These are phyloP conservation scores for Gnaphalium uliginosum DNA, from an alignment of 129 eudicot species.

Conservation along the genomic window DNA sequence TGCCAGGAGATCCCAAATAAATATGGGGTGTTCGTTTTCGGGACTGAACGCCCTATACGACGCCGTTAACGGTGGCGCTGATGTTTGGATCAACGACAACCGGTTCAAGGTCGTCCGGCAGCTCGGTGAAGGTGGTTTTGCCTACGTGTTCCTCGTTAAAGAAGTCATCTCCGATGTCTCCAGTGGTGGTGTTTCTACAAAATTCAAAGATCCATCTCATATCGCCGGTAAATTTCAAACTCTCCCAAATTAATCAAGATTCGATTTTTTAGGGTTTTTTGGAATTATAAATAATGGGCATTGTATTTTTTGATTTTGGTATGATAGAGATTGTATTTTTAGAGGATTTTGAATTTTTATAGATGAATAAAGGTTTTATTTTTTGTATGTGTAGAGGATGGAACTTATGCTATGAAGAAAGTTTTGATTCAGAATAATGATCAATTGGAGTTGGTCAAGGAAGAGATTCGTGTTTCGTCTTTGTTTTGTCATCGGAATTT, in stretches of 20 bases:
- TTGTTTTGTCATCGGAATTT: constrained; percentile 81
- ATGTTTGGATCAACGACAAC: constrained; percentile 94
- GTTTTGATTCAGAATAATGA: constrained; percentile 83
- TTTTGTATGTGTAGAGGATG: constrained; percentile 67
- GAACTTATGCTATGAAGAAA: constrained; percentile 98
- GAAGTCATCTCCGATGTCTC: constrained; percentile 53
- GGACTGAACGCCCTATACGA: constrained; percentile 90
- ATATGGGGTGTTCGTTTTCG: constrained; percentile 93
- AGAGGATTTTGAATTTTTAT: neutral
- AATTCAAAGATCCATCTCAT: constrained; percentile 77
- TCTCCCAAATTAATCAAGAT: neutral
- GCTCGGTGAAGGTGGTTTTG: constrained; percentile 90
- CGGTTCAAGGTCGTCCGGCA: constrained; percentile 73
- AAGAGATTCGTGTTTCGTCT: constrained; percentile 91
- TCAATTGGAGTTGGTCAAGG: constrained; percentile 88
- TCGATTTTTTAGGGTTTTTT: neutral
- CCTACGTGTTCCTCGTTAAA: constrained; percentile 83
- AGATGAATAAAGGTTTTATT: neutral
- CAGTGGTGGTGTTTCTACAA: constrained; percentile 44
- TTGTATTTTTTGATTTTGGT: neutral
- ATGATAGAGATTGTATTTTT: neutral
- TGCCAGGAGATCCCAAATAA: constrained; percentile 6
- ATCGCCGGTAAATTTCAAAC: constrained; percentile 54
- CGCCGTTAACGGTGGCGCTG: constrained; percentile 71
- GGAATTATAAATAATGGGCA: neutral